Evolutionary conservation across 2,329 filamentous ascomycete species (phyloP).

Genomic region (Colletotrichum truncatum): DNA sequence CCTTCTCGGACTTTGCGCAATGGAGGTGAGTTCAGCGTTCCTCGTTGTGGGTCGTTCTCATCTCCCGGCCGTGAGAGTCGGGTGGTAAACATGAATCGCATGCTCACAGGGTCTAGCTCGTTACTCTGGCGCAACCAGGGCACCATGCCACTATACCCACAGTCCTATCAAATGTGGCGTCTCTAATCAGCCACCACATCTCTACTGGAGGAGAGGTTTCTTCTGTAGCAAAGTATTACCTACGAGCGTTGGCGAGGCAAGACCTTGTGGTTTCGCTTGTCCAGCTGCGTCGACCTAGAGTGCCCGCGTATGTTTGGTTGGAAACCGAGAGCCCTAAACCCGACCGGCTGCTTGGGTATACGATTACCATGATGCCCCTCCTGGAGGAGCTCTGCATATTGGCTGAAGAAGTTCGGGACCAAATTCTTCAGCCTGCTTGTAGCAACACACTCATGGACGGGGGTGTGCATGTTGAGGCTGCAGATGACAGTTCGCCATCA

Average conservation of each 20-base stretch:
- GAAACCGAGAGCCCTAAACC: slow-evolving; percentile 34
- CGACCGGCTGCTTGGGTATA: slow-evolving; percentile 43
- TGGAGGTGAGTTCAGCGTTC: slow-evolving; percentile 36
- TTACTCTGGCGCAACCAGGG: slow-evolving; percentile 24
- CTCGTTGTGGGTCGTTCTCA: slow-evolving; percentile 17
- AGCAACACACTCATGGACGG: background rate
- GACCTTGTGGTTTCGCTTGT: slow-evolving; percentile 41
- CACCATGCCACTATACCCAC: slow-evolving; percentile 35
- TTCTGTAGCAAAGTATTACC: slow-evolving; percentile 41
- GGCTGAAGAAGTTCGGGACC: slow-evolving; percentile 38
- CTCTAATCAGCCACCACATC: slow-evolving; percentile 37
- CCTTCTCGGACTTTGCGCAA: slow-evolving; percentile 38
- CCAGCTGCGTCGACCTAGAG: slow-evolving; percentile 33
- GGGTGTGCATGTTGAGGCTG: background rate
- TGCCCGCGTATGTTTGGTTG: slow-evolving; percentile 38
- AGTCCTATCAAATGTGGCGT: slow-evolving; percentile 35
- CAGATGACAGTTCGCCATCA: background rate
- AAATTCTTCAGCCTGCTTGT: background rate
- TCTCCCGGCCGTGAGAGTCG: background rate
- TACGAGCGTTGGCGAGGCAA: slow-evolving; percentile 41
- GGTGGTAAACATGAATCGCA: background rate
- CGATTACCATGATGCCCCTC: slow-evolving; percentile 39
- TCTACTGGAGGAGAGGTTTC: slow-evolving; percentile 34
- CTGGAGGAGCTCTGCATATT: slow-evolving; percentile 38
- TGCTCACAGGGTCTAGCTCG: slow-evolving; percentile 25